Base-by-base conservation (phyloP, 106 monocot species). In the Acorus gramineus region DNA sequence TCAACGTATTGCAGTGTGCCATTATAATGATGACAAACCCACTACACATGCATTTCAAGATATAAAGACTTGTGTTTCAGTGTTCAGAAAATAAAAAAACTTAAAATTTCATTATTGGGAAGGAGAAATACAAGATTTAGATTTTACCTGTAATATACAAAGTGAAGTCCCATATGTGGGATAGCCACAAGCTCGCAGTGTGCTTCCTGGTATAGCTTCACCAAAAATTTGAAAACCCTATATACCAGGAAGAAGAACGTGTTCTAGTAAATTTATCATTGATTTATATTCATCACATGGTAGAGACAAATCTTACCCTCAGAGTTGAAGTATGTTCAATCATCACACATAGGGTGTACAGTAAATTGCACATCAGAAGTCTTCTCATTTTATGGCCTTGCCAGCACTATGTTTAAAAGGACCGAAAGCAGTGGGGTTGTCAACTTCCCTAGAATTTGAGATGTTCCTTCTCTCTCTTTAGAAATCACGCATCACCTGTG, bases 221-320 rank as follows among this genome's bases (percentile, higher is more conserved):
- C 94, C 94, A 78, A 53, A 53, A 64, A 95, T 87, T 80, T 95
- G 94, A 70, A 95, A 90, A 49, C 66, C 66, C 57, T 90, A 84
- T 49, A 90, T 90, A 55, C 90, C 80, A 75, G 90, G 94, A 47
- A 90, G 78, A 48, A 71, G 56, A 46, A 64, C 44, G 52, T 88
- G 88, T 50, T 71, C 85, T 85, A 62, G 14, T 59, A 28, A 28
- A 28, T 28, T 28, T 28, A 28, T 28, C 28, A 28, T 1, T 28
- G 28, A 28, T 28, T 28, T 0, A 2, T 47, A 45, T 14, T 6
- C 8, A 14, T 46, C 6, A n/a, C 3, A 2, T 66, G 42, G 8
- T 53, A 28, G 28, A 28, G 28, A 28, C 28, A 28, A 28, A 28
- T 28, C 28, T 49, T 78, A 89, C 86, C 93, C 61, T 86, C 89